Base-by-base conservation (phyloP, 2,329 filamentous ascomycete genomes). In the Chaetomiaceae sp. region DNA sequence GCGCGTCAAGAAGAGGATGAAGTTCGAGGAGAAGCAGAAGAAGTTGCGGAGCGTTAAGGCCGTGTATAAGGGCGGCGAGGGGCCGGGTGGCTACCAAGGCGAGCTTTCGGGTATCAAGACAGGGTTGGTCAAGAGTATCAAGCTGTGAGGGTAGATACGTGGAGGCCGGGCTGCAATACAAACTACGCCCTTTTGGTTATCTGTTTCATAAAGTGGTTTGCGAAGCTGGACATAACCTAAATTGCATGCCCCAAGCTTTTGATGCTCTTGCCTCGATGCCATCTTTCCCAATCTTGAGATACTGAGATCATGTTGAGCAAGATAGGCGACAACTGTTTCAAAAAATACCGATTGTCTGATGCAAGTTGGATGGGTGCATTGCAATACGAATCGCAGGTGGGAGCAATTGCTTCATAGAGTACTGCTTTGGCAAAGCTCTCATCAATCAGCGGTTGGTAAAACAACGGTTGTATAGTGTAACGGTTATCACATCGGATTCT, bases 11-110 rank as follows among this genome's bases (percentile, higher is more conserved):
- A 97, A 96, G 86, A 84, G 90, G 72, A 90, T 90, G 83, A 90
- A 90, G 82, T 99, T 84, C 70, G 90, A 95, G 67, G 87, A 90
- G 71, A 96, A 95, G 80, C 87, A 92, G 81, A 97, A 96, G 88
- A 96, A 97, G 79, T 73, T 97, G 66, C 84, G 82, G 65, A 92
- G 87, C 67, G 89, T 91, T 76, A 89, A 87, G 75, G 81, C 88
- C 8, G 78, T 89, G 13, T 97, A 91, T 75, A 89, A 90, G 71
- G 89, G 89, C 61, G 88, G 89, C 57, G 85, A 95, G 73, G 84
- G 88, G 62, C 82, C 82, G 66, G 87, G 90, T 65, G 87, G 90
- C 49, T 99, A 99, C 75, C 82, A 82, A 60, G 94, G 94, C 74
- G 94, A 97, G 71, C 73, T 87, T 73, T 94, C 91, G 37, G 94